A percentile compares a stretch with the other conserved stretches of the same genome.
Evolutionary conservation across 768 basidiomycete species (phyloP).

Genomic region (Gymnopilus dilepis): DNA sequence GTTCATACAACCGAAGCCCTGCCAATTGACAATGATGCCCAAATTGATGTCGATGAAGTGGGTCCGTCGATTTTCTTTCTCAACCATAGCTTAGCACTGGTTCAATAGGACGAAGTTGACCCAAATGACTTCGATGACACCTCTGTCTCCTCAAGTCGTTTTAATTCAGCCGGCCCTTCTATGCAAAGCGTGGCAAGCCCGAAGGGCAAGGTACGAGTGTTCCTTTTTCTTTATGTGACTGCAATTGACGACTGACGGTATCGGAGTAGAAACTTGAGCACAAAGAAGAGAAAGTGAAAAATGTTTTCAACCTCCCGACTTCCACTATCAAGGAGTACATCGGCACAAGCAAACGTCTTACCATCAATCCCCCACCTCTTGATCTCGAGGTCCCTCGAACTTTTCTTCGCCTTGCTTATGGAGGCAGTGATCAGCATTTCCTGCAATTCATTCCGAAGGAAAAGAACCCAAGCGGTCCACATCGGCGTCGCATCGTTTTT

Average conservation of each 20-base stretch:
- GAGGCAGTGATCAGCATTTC: constrained; percentile 24
- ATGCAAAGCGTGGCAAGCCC: neutral
- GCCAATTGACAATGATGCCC: too few relatives aligned
- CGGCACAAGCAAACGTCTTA: neutral
- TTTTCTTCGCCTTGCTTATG: constrained; percentile 24
- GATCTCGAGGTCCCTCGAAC: constrained; percentile 20
- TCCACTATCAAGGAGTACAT: neutral
- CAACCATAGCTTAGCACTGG: too few relatives aligned
- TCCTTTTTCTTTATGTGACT: neutral
- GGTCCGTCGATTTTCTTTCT: neutral
- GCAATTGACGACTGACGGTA: neutral
- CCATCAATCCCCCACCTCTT: neutral
- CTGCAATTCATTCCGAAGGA: constrained; percentile 20
- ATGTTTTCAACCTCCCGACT: neutral
- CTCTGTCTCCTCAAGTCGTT: neutral
- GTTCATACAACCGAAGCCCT: too few relatives aligned
- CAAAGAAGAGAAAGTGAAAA: neutral
- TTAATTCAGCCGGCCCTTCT: neutral
- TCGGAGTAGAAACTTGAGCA: neutral
- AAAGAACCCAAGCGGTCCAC: constrained; percentile 19
- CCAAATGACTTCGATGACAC: neutral
- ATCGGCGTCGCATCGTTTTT: constrained; percentile 21
- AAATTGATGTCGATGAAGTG: neutral
- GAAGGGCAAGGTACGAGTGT: neutral
- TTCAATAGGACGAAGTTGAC: neutral